These are phyloP conservation scores for Crithidia sp. DNA, from an alignment of 208 protist species.

Conservation along the genomic window DNA sequence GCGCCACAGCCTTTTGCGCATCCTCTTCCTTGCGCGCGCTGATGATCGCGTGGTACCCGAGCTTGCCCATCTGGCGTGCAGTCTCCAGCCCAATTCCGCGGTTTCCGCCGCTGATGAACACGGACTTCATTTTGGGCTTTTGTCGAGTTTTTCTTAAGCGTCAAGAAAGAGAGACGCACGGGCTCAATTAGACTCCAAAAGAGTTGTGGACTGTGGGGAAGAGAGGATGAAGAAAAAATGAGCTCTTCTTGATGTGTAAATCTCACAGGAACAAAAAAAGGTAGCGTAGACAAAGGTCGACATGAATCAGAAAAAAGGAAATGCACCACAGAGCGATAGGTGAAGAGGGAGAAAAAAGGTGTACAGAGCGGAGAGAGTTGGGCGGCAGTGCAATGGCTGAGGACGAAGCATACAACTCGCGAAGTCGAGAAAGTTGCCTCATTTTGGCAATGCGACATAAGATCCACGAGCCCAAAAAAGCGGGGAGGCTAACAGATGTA, in stretches of 20 bases:
- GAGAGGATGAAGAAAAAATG: neutral
- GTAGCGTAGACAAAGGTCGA: neutral
- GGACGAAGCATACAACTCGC: no score
- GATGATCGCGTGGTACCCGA: conserved; percentile 73
- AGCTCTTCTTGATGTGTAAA: no score
- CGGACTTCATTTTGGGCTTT: conserved; percentile 32
- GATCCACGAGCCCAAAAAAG: no score
- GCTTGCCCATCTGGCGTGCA: conserved; percentile 54
- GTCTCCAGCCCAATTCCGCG: conserved; percentile 83
- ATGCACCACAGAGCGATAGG: no score
- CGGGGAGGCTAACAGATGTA: no score
- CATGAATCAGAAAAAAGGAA: no score
- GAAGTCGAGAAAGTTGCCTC: no score
- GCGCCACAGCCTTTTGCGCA: conserved; percentile 49
- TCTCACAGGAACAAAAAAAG: neutral
- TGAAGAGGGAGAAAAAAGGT: no score
- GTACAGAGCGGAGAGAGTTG: no score
- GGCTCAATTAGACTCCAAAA: neutral
- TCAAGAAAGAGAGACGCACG: neutral
- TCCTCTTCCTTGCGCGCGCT: conserved; percentile 46
- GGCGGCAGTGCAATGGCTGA: no score
- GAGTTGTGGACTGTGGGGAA: no score
- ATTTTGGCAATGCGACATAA: no score
- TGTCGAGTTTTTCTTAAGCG: neutral
- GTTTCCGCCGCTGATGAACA: conserved; percentile 83